Base-by-base conservation (phyloP, 768 basidiomycete species). In the Suillus alpinus region DNA sequence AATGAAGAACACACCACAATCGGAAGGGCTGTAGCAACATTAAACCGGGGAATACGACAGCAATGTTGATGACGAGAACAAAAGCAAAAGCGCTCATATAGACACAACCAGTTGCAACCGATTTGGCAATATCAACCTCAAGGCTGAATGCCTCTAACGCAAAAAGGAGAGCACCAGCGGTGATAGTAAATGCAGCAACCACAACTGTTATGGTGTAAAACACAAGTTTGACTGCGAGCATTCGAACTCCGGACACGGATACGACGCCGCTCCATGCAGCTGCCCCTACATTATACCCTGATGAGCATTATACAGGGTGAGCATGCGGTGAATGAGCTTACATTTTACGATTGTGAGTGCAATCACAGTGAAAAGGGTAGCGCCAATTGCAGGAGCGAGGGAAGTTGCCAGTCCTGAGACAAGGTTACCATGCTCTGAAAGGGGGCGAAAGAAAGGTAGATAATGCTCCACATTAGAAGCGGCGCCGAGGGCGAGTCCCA, bases 391-490 rank as follows among this genome's bases (percentile, higher is more conserved):
- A 43, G 92, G 88, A 2, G 83, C 86, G 31, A 93, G 76, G 16
- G 86, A 80, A 9, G 87, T 87, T 1, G 85, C 87, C 37, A 93
- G 65, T 0, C 88, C 91, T 12, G 85, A 78, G 6, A 79, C 82
- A 52, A 92, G 69, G 2, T 76, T 73, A 63, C 85, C 75, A 13
- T 79, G 73, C 6, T 74, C 74, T 20, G 82, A 73, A 6, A 92
- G 69, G 1, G 83, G 79, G 37, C 73, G 64, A 59, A 93, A 74
- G 75, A 93, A 89, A 0, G 84, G 79, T 14, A 93, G 69, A 66
- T 85, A 88, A 73, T 91, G 86, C 0, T 85, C 83, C 59, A 90
- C 83, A 65, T 90, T 84, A 3, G 92, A 91, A 0, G 88, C 85
- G n/a, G 81, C 79, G 44, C 85, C 80, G 20, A 92, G 75, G 6